Percentiles rank a stretch among this genome's conserved stretches.
phyloP scores from a whole-genome alignment of 352 stramenopile genomes.

The Globisporangium spiculum region DNA sequence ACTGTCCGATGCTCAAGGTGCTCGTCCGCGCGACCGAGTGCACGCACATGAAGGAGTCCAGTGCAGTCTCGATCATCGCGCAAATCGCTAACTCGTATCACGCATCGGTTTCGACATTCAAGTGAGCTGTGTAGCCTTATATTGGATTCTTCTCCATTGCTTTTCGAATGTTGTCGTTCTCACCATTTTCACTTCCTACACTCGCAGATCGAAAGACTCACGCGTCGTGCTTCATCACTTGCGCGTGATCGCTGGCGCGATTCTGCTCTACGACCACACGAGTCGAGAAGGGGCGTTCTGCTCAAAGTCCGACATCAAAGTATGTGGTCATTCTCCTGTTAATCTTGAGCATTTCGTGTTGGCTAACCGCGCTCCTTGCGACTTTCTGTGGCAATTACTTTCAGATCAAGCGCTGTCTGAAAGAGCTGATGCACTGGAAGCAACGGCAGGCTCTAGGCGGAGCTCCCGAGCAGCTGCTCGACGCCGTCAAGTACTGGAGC shows the following conservation, averaged over 20 bases:
- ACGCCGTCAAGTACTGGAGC: constrained; percentile 55
- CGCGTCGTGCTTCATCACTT: constrained; percentile 42
- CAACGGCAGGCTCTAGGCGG: constrained; percentile 19
- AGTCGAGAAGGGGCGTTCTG: constrained; percentile 40
- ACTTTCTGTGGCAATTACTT: neutral
- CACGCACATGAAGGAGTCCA: constrained; percentile 33
- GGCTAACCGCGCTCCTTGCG: neutral
- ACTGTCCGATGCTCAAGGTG: constrained; percentile 58
- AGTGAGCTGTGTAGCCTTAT: neutral
- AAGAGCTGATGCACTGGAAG: constrained; percentile 43
- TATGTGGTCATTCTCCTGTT: constrained; percentile 9
- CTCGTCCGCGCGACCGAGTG: constrained; percentile 41
- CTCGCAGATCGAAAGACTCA: constrained; percentile 33
- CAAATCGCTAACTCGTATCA: constrained; percentile 47
- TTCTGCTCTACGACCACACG: constrained; percentile 60
- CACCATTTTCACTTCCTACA: neutral
- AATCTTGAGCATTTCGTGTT: neutral
- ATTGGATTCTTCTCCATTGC: neutral
- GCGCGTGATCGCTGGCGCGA: constrained; percentile 51
- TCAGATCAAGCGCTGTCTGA: constrained; percentile 61
- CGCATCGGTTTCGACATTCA: constrained; percentile 28
- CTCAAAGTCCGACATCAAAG: constrained; percentile 59
- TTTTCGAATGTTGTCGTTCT: neutral
- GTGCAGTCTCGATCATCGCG: constrained; percentile 32
- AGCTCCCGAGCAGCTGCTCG: constrained; percentile 37